Evolutionary conservation across 176 grass and related monocot species (phyloP).

Genomic region (Carex cristatella): DNA sequence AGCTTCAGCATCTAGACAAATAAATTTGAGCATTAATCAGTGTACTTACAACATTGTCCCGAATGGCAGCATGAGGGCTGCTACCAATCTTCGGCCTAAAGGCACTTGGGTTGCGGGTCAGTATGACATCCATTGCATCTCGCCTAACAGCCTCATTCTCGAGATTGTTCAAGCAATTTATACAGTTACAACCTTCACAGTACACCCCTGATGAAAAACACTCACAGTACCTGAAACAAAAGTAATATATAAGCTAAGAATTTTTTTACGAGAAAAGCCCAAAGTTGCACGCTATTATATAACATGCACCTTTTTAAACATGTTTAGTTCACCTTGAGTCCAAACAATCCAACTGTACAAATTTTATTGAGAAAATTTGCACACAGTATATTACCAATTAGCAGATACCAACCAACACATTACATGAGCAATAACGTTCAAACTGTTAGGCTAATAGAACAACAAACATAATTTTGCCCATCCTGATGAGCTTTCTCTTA

Average conservation of each 20-base stretch:
- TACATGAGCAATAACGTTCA: not conserved
- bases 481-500: not conserved
- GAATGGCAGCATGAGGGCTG: slow-evolving; percentile 53
- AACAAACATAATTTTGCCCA: not conserved
- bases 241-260: not conserved
- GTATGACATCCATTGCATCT: slow-evolving; percentile 82
- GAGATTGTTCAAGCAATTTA: slow-evolving; percentile 86
- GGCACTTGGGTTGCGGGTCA: slow-evolving; percentile 88
- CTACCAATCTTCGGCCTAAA: slow-evolving; percentile 96
- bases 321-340: not conserved
- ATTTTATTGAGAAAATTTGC: not conserved
- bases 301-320: not conserved
- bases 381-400: not conserved
- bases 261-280: not conserved
- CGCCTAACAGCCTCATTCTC: slow-evolving; percentile 75
- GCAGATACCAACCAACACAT: not conserved
- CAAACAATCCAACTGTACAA: not conserved
- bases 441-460: not conserved
- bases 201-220: slow-evolving; percentile 85
- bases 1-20: not conserved
- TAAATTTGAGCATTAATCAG: not conserved
- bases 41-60: slow-evolving; percentile 55
- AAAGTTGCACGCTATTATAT: not conserved
- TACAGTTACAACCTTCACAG: slow-evolving; percentile 96
- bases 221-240: slow-evolving; percentile 72